Conservation (phyloP, 495 filamentous ascomycete genomes). For the Baudoinia panamericana region DNA sequence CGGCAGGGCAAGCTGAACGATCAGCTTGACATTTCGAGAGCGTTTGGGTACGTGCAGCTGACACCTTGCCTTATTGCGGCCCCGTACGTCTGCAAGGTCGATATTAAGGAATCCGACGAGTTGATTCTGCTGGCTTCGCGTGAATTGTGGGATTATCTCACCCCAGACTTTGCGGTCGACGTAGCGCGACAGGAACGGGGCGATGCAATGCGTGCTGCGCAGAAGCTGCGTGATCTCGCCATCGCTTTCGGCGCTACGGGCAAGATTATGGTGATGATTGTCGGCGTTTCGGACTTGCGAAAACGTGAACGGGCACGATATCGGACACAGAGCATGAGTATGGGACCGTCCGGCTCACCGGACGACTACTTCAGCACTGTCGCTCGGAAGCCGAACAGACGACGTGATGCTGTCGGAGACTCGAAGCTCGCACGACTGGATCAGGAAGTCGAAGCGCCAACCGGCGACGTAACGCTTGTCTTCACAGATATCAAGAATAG, state of each 20-base stretch:
- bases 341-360: constrained; percentile 56
- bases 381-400: constrained; percentile 48
- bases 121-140: constrained; percentile 82
- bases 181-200: constrained; percentile 67
- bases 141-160: constrained; percentile 89
- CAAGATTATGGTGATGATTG: constrained; percentile 98
- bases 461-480: constrained; percentile 78
- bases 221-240: constrained; percentile 87
- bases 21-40: constrained; percentile 74
- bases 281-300: constrained; percentile 81
- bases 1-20: constrained; percentile 90
- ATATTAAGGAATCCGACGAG: constrained; percentile 80
- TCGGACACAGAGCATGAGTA: constrained; percentile 64
- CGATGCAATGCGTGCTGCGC: constrained; percentile 91
- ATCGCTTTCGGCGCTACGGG: constrained; percentile 84
- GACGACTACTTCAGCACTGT: constrained; percentile 52
- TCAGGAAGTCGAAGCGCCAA: constrained; percentile 76
- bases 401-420: constrained; percentile 56
- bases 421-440: constrained; percentile 74
- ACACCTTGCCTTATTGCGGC: constrained; percentile 90
- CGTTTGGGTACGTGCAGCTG: constrained; percentile 85
- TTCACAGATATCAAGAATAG: constrained; percentile 99
- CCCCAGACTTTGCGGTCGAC: constrained; percentile 80
- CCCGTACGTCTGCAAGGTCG: constrained; percentile 66
- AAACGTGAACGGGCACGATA: constrained; percentile 60